These are phyloP conservation scores for Cercospora citrullina DNA, from an alignment of 2,329 filamentous ascomycete species.

Conservation along the genomic window DNA sequence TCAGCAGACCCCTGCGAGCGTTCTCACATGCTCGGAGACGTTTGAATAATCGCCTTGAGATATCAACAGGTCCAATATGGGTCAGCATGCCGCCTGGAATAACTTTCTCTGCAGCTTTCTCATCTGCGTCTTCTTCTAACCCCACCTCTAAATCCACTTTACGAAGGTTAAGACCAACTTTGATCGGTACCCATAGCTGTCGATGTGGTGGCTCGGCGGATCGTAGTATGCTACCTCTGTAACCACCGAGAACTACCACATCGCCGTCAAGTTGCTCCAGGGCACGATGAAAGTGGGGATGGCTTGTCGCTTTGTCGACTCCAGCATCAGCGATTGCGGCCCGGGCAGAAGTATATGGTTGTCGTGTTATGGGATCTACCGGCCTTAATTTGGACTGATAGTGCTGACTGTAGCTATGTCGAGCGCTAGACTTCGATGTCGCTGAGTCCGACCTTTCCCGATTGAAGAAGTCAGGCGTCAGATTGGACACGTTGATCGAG, in stretches of 20 bases:
- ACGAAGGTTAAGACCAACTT: slow-evolving; percentile 85
- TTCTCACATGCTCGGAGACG: slow-evolving; percentile 74
- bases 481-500: slow-evolving; percentile 30
- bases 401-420: slow-evolving; percentile 1
- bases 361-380: slow-evolving; percentile 32
- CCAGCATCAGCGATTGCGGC: slow-evolving; percentile 26
- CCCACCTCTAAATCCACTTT: slow-evolving; percentile 91
- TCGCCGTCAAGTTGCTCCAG: slow-evolving; percentile 76
- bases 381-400: slow-evolving; percentile 20
- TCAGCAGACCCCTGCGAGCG: slow-evolving; percentile 66
- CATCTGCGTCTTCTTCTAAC: slow-evolving; percentile 74
- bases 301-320: slow-evolving; percentile 35
- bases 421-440: slow-evolving; percentile 14
- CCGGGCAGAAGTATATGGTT: slow-evolving; percentile 30
- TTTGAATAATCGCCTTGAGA: slow-evolving; percentile 78
- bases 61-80: slow-evolving; percentile 87
- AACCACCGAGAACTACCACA: slow-evolving; percentile 84
- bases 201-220: slow-evolving; percentile 78
- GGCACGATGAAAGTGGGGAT: slow-evolving; percentile 56
- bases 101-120: slow-evolving; percentile 78
- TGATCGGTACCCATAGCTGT: slow-evolving; percentile 93
- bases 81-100: slow-evolving; percentile 86
- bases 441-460: slow-evolving; percentile 32
- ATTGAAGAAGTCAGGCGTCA: slow-evolving; percentile 35
- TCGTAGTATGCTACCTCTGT: slow-evolving; percentile 84